Base-by-base conservation (phyloP, 495 filamentous ascomycete species). In the Copromyces sp. region DNA sequence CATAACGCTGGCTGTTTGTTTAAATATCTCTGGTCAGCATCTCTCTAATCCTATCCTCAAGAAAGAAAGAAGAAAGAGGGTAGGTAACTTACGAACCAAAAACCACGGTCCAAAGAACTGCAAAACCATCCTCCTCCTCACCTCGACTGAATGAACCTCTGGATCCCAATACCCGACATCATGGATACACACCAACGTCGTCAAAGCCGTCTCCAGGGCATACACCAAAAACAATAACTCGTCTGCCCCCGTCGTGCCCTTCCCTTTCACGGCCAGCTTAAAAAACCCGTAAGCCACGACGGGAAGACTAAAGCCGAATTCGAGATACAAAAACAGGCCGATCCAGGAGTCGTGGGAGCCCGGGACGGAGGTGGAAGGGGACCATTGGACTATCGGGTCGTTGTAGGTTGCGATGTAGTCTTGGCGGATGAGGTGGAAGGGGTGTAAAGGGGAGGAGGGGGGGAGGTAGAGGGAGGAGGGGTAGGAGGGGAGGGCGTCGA, bases 91-190 rank as follows among this genome's bases (percentile, higher is more conserved):
- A 94, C 93, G 90, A 41, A 95, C 77, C 37, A 87, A 84, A 40
- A 93, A 79, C 85, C 93, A 97, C 6, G 91, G 91, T 16, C 86
- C 88, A 79, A 94, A 94, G 14, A 93, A 78, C 74, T 85, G 85
- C 2, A 77, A 75, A 2, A 80, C 24, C 14, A 86, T 69, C 14
- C 85, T 87, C 70, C 90, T 76, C 74, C 89, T 89, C 71, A 85
- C 75, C 74, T 89, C 81, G 5, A 74, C 77, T 0, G 80, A 74
- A n/a, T 87, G 84, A 17, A 90, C 81, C 9, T 72, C 74, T 0
- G 73, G 59, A 73, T 89, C 88, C 73, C 85, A 82, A 84, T 87
- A 89, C 70, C 78, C 83, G 0, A 79, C 74, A 35, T 85, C 81
- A 68, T 86, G 85, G 73, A 85, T 86, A 81, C 93, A 96, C 5